A percentile compares a stretch with the other conserved stretches of the same genome.
Evolutionary conservation across 2,329 filamentous ascomycete genomes (phyloP).

Genomic region (Rachicladosporium sp.): DNA sequence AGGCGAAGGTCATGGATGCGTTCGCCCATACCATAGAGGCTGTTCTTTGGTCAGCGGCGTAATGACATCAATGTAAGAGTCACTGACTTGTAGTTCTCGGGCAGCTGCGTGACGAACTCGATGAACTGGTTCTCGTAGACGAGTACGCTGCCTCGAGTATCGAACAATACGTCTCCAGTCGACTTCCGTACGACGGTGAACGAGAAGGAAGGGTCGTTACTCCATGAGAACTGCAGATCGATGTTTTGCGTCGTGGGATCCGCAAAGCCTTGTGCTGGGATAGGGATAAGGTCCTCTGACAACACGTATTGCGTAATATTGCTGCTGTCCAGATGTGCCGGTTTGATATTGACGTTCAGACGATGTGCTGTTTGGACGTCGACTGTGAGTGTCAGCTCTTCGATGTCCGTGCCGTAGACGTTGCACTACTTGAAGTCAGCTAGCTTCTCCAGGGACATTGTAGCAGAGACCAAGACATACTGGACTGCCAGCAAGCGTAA

Average conservation of each 20-base stretch:
- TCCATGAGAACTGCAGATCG: conserved; percentile 42
- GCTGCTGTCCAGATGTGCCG: conserved; percentile 42
- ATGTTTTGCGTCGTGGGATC: conserved; percentile 28
- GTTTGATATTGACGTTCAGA: conserved; percentile 58
- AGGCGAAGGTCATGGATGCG: conserved; percentile 58
- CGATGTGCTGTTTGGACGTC: conserved; percentile 41
- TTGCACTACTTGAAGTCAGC: conserved; percentile 40
- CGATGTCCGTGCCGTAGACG: conserved; percentile 64
- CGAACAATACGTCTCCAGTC: conserved; percentile 55
- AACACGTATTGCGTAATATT: conserved; percentile 43
- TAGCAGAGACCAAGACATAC: conserved; percentile 8
- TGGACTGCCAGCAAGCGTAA: conserved; percentile 40
- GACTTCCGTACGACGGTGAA: conserved; percentile 45
- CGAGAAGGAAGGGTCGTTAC: conserved; percentile 45
- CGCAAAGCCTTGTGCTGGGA: conserved; percentile 36
- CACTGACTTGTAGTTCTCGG: conserved; percentile 52
- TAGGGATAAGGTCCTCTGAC: conserved; percentile 49
- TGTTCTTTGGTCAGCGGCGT: too few species aligned
- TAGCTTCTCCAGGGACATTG: neutral
- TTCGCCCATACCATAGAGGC: conserved; percentile 57
- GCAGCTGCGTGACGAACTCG: conserved; percentile 54
- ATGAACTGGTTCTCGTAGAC: conserved; percentile 70
- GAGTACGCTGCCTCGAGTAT: conserved; percentile 49
- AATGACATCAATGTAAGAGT: too few species aligned
- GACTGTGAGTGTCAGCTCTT: conserved; percentile 53